Conservation (phyloP, 2,329 filamentous ascomycete species). For the Cladophialophora psammophila region DNA sequence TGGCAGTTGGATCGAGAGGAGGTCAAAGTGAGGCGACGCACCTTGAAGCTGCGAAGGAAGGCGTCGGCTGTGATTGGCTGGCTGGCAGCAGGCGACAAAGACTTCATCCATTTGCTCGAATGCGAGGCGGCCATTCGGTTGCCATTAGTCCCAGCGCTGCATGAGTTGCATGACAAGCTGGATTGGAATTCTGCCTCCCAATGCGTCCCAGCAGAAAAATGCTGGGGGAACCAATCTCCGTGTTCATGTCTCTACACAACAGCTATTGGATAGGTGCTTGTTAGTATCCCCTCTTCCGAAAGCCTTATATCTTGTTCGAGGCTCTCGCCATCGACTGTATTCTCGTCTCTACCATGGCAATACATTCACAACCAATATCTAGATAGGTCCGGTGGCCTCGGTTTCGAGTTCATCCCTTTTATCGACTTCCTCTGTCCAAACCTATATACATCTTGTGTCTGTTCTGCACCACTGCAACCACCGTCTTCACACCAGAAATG, state of each 20-base stretch:
- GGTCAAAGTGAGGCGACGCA: conserved; percentile 19
- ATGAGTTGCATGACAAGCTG: conserved; percentile 10
- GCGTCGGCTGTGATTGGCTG: conserved; percentile 17
- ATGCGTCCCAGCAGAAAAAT: background rate
- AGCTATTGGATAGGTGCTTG: background rate
- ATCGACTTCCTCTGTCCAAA: background rate
- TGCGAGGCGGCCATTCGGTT: conserved; percentile 12
- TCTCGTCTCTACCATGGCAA: conserved; percentile 9
- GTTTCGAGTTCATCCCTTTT: background rate
- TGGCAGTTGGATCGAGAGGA: background rate
- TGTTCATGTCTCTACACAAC: background rate
- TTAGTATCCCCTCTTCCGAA: background rate
- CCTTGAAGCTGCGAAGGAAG: background rate
- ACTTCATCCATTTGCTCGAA: background rate
- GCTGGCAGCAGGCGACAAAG: background rate
- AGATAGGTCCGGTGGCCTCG: background rate
- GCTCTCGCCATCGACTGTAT: conserved; percentile 11
- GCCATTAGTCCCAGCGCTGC: background rate
- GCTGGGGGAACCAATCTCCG: conserved; percentile 2
- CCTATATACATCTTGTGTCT: conserved; percentile 23
- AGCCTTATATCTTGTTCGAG: conserved; percentile 18
- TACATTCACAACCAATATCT: background rate
- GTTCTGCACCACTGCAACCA: background rate
- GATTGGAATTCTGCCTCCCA: background rate
- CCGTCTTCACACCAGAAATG: conserved; percentile 21